Evolutionary conservation across 1,139 yeast species (phyloP).

Genomic region (Yamadazyma pseudoaaseri): DNA sequence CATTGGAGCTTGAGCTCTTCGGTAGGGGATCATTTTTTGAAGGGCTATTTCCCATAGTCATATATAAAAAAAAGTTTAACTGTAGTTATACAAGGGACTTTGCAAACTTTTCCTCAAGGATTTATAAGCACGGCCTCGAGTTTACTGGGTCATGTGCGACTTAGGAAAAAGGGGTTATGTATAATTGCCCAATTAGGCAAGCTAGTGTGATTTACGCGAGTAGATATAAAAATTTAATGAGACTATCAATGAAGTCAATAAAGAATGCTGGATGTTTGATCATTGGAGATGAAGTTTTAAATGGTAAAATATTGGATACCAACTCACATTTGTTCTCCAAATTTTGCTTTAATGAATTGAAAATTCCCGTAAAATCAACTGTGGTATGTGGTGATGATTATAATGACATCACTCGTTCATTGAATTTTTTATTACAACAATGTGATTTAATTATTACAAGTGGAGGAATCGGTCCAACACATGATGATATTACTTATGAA

Average conservation of each 20-base stretch:
- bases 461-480: constrained; percentile 89
- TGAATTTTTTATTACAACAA: constrained; percentile 41
- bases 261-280: constrained; percentile 49
- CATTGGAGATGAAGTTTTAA: constrained; percentile 85
- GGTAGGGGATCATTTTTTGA: constrained; percentile 55
- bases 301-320: constrained; percentile 82
- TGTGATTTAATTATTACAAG: constrained; percentile 75
- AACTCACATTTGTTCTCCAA: constrained; percentile 73
- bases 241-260: constrained; percentile 9
- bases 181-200: constrained; percentile 1
- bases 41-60: constrained; percentile 59
- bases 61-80: too few relatives aligned
- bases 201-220: too few relatives aligned
- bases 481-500: constrained; percentile 83
- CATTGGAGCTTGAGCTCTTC: constrained; percentile 26
- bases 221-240: too few relatives aligned
- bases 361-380: constrained; percentile 60
- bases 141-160: background rate
- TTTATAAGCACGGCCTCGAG: background rate
- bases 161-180: background rate
- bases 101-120: background rate
- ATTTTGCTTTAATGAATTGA: constrained; percentile 53
- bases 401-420: constrained; percentile 56
- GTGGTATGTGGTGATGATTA: constrained; percentile 78
- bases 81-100: background rate